phyloP scores from a whole-genome alignment of 345 rosid species.

The Mallotus nudiflorus region DNA sequence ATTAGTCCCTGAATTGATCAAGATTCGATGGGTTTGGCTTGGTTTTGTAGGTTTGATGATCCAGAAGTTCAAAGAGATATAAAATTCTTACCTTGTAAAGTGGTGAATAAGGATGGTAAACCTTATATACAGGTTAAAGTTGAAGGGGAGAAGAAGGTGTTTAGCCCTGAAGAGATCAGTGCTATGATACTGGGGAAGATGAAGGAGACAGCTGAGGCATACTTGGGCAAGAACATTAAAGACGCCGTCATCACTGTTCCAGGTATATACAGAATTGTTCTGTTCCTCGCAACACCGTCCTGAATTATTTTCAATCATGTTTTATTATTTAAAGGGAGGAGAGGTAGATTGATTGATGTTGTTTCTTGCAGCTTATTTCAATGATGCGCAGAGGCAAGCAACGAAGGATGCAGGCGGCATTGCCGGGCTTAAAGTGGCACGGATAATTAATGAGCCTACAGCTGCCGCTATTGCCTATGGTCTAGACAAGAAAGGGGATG shows the following conservation, averaged over 20 bases:
- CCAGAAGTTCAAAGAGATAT: constrained; percentile 94
- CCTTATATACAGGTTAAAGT: constrained; percentile 88
- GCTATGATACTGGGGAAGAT: constrained; percentile 89
- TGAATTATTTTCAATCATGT: not conserved
- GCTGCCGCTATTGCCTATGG: constrained; percentile 99
- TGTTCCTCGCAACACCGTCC: no score
- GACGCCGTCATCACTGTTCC: constrained; percentile 99
- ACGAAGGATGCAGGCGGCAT: constrained; percentile 98
- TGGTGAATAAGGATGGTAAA: constrained; percentile 88
- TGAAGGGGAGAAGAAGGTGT: constrained; percentile 93
- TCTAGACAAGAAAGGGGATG: constrained; percentile 93
- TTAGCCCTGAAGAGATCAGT: constrained; percentile 94
- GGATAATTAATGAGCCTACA: constrained; percentile 96
- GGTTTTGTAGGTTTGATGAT: constrained; percentile 74
- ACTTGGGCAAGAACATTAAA: constrained; percentile 95
- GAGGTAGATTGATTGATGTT: no score
- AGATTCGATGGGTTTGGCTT: no score
- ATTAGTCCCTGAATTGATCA: no score
- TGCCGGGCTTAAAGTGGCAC: constrained; percentile 93
- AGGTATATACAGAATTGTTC: no score
- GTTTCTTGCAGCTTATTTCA: constrained; percentile 83
- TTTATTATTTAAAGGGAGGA: no score
- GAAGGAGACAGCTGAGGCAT: constrained; percentile 99
- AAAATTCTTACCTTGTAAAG: constrained; percentile 88
- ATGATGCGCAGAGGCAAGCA: constrained; percentile 98